Conservation (phyloP, 2,329 filamentous ascomycete species). For the Zarea fungicola region DNA sequence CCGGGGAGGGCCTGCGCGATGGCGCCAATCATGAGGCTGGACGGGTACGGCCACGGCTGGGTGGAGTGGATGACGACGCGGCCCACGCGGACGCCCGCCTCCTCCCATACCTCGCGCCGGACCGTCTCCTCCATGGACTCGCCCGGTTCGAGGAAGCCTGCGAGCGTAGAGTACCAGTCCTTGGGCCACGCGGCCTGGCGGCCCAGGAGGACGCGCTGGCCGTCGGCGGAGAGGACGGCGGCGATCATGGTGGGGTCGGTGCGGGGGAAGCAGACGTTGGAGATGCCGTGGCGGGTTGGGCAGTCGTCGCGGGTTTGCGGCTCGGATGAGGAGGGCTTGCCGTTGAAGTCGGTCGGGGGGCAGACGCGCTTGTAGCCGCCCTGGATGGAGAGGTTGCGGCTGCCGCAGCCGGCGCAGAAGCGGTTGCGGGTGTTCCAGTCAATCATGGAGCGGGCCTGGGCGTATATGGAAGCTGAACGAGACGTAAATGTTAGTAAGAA, state of each 20-base stretch:
- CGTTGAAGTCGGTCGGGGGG: conserved; percentile 60
- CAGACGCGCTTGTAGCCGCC: conserved; percentile 78
- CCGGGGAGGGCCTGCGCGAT: conserved; percentile 75
- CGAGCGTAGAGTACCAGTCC: conserved; percentile 83
- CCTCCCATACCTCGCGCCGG: conserved; percentile 79
- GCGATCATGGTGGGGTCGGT: conserved; percentile 96
- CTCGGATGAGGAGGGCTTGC: conserved; percentile 37
- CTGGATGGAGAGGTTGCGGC: conserved; percentile 72
- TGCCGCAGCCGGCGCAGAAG: conserved; percentile 86
- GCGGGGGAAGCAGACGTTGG: conserved; percentile 86
- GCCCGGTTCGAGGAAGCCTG: conserved; percentile 79
- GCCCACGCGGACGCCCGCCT: conserved; percentile 70
- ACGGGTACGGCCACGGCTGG: conserved; percentile 84
- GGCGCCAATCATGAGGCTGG: conserved; percentile 80
- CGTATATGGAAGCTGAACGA: conserved; percentile 76
- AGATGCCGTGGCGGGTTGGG: conserved; percentile 75
- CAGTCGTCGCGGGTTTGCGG: conserved; percentile 63
- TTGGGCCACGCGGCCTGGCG: conserved; percentile 78
- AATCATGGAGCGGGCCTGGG: conserved; percentile 77
- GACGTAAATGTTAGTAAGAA: background rate
- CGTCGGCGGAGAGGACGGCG: conserved; percentile 78
- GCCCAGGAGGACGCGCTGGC: conserved; percentile 73
- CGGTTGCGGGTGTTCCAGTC: conserved; percentile 95
- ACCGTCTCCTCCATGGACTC: conserved; percentile 84
- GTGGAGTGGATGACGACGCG: conserved; percentile 77